A percentile compares a stretch with the other conserved stretches of the same genome.
Evolutionary conservation across 306 rosid species (phyloP).

Genomic region (Cercis canadensis): DNA sequence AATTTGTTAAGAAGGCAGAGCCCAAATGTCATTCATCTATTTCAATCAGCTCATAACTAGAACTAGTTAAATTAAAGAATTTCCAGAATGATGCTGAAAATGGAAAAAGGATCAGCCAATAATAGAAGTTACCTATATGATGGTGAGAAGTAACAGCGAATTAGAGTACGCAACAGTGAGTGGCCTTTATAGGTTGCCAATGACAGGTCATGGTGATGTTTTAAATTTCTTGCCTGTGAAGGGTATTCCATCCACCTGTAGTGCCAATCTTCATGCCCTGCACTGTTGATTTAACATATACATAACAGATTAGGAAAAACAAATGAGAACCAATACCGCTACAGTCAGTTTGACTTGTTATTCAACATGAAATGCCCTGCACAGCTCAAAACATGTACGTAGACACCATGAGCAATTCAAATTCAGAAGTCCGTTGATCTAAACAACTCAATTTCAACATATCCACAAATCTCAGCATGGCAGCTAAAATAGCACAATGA

Average conservation of each 20-base stretch:
- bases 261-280: slow-evolving; percentile 67
- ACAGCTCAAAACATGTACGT: too few relatives aligned
- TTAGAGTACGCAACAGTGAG: slow-evolving; percentile 77
- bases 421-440: too few relatives aligned
- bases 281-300: slow-evolving; percentile 44
- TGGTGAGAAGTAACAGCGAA: slow-evolving; percentile 91
- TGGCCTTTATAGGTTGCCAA: slow-evolving; percentile 85
- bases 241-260: slow-evolving; percentile 95
- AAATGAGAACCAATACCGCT: not conserved
- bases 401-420: too few relatives aligned
- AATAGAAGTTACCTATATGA: slow-evolving; percentile 63
- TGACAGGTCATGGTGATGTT: slow-evolving; percentile 75
- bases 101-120: not conserved
- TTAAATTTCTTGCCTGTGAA: slow-evolving; percentile 52
- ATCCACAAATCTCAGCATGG: too few relatives aligned
- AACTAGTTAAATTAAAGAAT: not conserved
- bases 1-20: not conserved
- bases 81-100: not conserved
- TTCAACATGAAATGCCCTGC: too few relatives aligned
- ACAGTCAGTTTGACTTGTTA: too few relatives aligned
- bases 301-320: not conserved
- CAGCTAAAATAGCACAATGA: too few relatives aligned
- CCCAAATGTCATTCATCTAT: slow-evolving; percentile 5
- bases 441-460: too few relatives aligned
- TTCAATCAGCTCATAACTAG: slow-evolving; percentile 12